A percentile compares a stretch with the other conserved stretches of the same genome.
Evolutionary conservation across 2,329 filamentous ascomycete genomes (phyloP).

Genomic region (Colletotrichum spinosum): DNA sequence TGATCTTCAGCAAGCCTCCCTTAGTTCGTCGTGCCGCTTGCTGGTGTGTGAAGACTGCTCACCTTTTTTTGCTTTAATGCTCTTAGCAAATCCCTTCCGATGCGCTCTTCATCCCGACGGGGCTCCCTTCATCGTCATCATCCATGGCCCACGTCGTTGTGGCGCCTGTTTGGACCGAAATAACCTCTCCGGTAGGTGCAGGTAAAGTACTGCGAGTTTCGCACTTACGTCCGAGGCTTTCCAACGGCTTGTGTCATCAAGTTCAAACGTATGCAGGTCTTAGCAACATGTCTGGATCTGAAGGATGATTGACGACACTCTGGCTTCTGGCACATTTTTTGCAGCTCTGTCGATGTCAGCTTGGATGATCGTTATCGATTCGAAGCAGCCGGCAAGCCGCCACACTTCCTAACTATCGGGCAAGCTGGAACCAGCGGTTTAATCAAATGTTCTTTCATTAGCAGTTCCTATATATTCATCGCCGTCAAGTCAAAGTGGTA

Average conservation of each 20-base stretch:
- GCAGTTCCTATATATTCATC: conserved; percentile 15
- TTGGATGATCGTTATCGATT: neutral
- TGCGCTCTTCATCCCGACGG: too few species aligned
- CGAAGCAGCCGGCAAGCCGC: too few species aligned
- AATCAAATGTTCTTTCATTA: conserved; percentile 21
- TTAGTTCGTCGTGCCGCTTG: too few species aligned
- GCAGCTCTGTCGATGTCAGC: neutral
- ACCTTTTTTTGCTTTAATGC: too few species aligned
- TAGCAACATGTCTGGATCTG: conserved; percentile 12
- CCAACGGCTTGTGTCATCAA: neutral
- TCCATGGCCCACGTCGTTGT: neutral
- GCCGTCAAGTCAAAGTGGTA: conserved; percentile 28
- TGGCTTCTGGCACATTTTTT: neutral
- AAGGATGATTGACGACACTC: neutral
- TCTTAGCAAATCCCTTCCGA: too few species aligned
- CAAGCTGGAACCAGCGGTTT: neutral
- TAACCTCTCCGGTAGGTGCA: neutral
- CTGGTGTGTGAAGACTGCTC: too few species aligned
- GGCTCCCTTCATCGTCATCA: too few species aligned
- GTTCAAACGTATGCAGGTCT: conserved; percentile 11
- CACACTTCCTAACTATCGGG: too few species aligned
- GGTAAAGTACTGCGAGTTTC: conserved; percentile 10
- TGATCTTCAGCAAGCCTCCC: too few species aligned
- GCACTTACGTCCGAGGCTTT: conserved; percentile 24
- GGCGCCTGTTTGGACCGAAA: neutral